phyloP scores from a whole-genome alignment of 768 basidiomycete species.

The Leccinum boreale region DNA sequence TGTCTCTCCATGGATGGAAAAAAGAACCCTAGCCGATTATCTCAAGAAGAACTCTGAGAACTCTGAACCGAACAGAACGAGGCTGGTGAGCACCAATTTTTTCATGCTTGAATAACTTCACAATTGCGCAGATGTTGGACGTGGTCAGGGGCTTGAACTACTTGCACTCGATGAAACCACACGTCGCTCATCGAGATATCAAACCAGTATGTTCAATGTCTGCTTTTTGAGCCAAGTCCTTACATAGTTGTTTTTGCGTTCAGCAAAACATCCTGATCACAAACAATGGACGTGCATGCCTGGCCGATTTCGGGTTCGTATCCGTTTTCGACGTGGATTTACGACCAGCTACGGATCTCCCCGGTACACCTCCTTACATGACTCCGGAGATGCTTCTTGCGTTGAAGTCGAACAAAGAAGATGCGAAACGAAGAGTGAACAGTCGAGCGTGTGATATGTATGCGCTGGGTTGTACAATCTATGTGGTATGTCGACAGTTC shows the following conservation, averaged over 20 bases:
- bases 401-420: not conserved
- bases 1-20: constrained; percentile 40
- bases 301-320: constrained; percentile 48
- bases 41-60: constrained; percentile 24
- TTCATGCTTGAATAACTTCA: not conserved
- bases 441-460: constrained; percentile 38
- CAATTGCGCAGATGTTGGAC: constrained; percentile 36
- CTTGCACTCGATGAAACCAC: constrained; percentile 38
- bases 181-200: constrained; percentile 33
- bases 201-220: constrained; percentile 25
- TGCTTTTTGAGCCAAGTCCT: not conserved
- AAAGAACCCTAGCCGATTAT: constrained; percentile 31
- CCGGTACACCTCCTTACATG: constrained; percentile 23
- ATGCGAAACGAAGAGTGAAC: constrained; percentile 17
- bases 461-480: constrained; percentile 40
- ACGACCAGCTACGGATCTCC: constrained; percentile 5
- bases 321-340: constrained; percentile 17
- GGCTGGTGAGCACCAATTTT: constrained; percentile 28
- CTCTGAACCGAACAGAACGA: constrained; percentile 22
- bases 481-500: constrained; percentile 28
- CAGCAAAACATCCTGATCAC: constrained; percentile 50
- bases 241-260: constrained; percentile 6
- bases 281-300: constrained; percentile 38
- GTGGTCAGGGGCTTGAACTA: constrained; percentile 42
- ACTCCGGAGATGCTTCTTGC: constrained; percentile 24